phyloP scores from a whole-genome alignment of 2,329 filamentous ascomycete species.

The Rutstroemia sp. region DNA sequence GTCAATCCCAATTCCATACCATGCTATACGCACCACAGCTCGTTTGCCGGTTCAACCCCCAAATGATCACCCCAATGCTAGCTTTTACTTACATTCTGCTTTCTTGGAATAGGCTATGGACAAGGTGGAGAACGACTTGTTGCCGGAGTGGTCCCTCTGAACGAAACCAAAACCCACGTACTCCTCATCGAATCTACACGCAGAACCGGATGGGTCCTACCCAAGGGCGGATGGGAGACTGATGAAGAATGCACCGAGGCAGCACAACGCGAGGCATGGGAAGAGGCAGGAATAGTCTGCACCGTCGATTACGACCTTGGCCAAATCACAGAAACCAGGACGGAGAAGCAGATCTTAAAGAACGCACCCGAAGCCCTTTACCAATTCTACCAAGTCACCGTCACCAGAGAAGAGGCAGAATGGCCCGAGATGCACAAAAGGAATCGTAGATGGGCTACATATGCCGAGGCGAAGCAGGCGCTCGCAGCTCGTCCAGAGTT shows the following conservation, averaged over 20 bases:
- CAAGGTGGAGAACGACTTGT: slow-evolving; percentile 88
- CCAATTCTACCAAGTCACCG: slow-evolving; percentile 81
- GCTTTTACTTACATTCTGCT: slow-evolving; percentile 18
- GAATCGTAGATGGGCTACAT: slow-evolving; percentile 83
- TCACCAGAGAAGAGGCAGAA: slow-evolving; percentile 72
- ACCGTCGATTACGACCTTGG: slow-evolving; percentile 80
- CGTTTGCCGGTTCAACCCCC: background rate
- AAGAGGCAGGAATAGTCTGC: slow-evolving; percentile 89
- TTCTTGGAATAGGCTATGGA: slow-evolving; percentile 68
- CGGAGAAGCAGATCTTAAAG: slow-evolving; percentile 66
- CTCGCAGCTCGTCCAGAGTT: slow-evolving; percentile 78
- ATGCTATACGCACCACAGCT: background rate
- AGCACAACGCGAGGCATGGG: slow-evolving; percentile 89
- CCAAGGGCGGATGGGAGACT: slow-evolving; percentile 95
- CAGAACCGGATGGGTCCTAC: slow-evolving; percentile 89
- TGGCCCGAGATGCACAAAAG: slow-evolving; percentile 96
- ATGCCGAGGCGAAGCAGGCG: slow-evolving; percentile 69
- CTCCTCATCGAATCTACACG: slow-evolving; percentile 89
- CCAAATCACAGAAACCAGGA: slow-evolving; percentile 74
- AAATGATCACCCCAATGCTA: background rate
- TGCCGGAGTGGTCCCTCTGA: slow-evolving; percentile 87
- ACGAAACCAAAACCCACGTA: slow-evolving; percentile 77
- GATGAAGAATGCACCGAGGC: slow-evolving; percentile 85
- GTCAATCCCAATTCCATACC: slow-evolving; percentile 16
- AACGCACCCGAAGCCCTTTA: slow-evolving; percentile 57